These are phyloP conservation scores for Fusarium robinianum DNA, from an alignment of 2,329 filamentous ascomycete species.

Conservation along the genomic window DNA sequence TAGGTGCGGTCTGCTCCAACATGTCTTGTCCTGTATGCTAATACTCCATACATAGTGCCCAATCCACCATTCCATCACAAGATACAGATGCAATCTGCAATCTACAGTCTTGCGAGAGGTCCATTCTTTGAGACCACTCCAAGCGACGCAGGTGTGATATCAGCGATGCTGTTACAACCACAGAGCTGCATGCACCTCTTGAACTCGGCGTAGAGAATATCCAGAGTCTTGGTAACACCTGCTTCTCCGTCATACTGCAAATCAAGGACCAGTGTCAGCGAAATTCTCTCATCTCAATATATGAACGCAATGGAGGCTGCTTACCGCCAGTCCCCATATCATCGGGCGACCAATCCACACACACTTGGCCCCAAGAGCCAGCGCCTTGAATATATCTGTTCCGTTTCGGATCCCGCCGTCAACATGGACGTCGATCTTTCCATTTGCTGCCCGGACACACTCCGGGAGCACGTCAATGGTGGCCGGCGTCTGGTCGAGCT, in stretches of 20 bases:
- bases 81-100: neutral
- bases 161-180: conserved; percentile 2
- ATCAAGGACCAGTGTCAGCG: too few species aligned
- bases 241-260: conserved; percentile 10
- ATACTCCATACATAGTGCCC: too few species aligned
- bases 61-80: too few species aligned
- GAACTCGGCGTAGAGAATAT: conserved; percentile 9
- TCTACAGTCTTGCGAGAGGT: conserved; percentile 5
- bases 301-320: neutral
- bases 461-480: conserved; percentile 44
- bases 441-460: neutral
- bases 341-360: conserved; percentile 2
- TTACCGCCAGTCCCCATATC: conserved; percentile 5
- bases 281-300: neutral
- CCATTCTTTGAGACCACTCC: conserved; percentile 1
- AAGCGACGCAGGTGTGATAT: conserved; percentile 1
- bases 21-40: too few species aligned
- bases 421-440: neutral
- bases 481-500: conserved; percentile 50
- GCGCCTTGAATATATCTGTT: conserved; percentile 7
- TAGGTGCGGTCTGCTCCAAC: too few species aligned
- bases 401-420: conserved; percentile 8
- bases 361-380: conserved; percentile 6
- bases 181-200: conserved; percentile 10
- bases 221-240: conserved; percentile 3